Evolutionary conservation across 2,329 filamentous ascomycete species (phyloP), one percentile per base, ranked within the genome.

Genomic region (Massarina eburnea): DNA sequence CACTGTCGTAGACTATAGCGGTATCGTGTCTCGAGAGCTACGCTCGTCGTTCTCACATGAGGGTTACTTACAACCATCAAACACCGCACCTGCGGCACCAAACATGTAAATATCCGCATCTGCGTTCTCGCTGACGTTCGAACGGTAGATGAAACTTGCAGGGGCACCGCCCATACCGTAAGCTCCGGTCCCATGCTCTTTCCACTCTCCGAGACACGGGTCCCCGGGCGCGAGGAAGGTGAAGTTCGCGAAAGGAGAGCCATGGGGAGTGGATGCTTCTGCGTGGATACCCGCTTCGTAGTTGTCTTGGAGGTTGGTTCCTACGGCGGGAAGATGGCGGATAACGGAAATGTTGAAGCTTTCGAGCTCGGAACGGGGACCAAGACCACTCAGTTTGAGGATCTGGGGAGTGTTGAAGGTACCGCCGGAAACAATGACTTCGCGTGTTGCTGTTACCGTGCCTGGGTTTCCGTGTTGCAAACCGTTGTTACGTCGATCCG

Each of bases 241-340:
- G 51, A 69, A 72, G 14, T 59, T 57, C 12, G 62, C 45, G 27
- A 67, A 62, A 27, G 65, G 44, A 18, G 51, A 48, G 48, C 26
- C 20, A 18, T 39, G 71, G 71, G 44, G 73, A 65, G 9, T 61
- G 61, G 4, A 60, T 52, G 67, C 58, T 39, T 73, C 65, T 42
- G 76, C 76, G 0, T 74, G 72, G 14, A 80, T 71, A 2, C 26
- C 20, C 3, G 17, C 22, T 48, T 76, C 77, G 24, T 77, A 77
- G 38, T 83, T 81, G 58, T 86, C 83, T 46, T 83, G 73, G 5
- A 86, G 71, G 66, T 85, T 82, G 44, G 76, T 77, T 2, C 83
- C 83, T 1, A 87, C 82, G 24, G 83, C 80, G 0, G 78, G 76
- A 1, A 81, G 77, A 48, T 84, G 73, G 3, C 75, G 68, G 14